phyloP scores from a whole-genome alignment of 352 stramenopile species.

The Pythium sp. region DNA sequence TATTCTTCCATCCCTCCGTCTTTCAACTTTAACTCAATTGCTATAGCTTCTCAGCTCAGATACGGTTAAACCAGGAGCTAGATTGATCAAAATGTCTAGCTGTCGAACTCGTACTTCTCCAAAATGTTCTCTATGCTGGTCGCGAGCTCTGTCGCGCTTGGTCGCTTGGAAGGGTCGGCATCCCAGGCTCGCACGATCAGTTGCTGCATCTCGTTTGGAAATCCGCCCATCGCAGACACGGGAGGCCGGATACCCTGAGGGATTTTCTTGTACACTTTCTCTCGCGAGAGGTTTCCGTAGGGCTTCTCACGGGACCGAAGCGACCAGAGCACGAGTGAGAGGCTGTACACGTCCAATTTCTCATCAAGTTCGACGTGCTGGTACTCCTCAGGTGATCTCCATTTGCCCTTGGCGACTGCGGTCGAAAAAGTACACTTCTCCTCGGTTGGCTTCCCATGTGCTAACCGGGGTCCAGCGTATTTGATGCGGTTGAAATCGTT shows the following conservation, averaged over 20 bases:
- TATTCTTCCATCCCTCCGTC: slow-evolving; percentile 28
- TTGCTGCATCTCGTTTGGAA: slow-evolving; percentile 57
- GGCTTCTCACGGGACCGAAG: slow-evolving; percentile 49
- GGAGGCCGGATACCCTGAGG: slow-evolving; percentile 44
- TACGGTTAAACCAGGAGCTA: too few species aligned
- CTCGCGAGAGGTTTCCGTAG: slow-evolving; percentile 34
- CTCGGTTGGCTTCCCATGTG: slow-evolving; percentile 29
- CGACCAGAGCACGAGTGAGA: slow-evolving; percentile 68
- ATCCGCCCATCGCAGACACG: slow-evolving; percentile 49
- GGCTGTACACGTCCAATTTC: slow-evolving; percentile 67
- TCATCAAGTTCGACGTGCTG: slow-evolving; percentile 38
- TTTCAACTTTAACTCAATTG: slow-evolving; percentile 2
- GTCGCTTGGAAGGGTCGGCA: slow-evolving; percentile 42
- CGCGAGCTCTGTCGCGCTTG: slow-evolving; percentile 44
- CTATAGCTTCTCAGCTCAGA: too few species aligned
- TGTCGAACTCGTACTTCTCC: slow-evolving; percentile 22
- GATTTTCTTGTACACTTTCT: slow-evolving; percentile 57
- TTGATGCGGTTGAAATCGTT: slow-evolving; percentile 87
- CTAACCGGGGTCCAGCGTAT: slow-evolving; percentile 45
- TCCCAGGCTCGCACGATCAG: slow-evolving; percentile 61
- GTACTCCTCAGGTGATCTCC: slow-evolving; percentile 78
- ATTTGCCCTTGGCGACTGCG: slow-evolving; percentile 72
- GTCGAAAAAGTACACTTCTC: slow-evolving; percentile 65
- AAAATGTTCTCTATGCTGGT: slow-evolving; percentile 55
- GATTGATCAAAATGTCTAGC: background rate